Percentiles rank a stretch among this genome's conserved stretches.
These are phyloP conservation scores for Metarhizium album DNA, from an alignment of 2,329 filamentous ascomycete species.

Conservation along the genomic window DNA sequence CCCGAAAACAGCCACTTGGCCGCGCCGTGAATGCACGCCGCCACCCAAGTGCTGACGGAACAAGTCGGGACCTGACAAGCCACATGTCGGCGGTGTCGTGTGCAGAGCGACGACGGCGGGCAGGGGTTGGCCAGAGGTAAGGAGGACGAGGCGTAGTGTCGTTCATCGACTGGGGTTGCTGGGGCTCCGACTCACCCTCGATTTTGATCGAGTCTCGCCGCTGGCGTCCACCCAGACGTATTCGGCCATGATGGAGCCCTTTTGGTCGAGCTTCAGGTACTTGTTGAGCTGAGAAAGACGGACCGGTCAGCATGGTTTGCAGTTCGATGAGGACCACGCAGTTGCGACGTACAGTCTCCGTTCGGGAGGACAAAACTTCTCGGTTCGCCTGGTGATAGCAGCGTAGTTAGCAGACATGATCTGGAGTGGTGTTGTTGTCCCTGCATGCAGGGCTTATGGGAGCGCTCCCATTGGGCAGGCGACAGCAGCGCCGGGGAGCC, in stretches of 20 bases:
- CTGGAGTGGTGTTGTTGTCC: not conserved
- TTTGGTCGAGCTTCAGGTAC: constrained; percentile 85
- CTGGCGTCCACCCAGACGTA: constrained; percentile 91
- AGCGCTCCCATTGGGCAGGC: not conserved
- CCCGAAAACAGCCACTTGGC: not conserved
- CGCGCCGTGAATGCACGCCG: not conserved
- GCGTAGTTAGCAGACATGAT: not conserved
- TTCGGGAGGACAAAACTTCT: constrained; percentile 18
- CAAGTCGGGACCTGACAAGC: constrained; percentile 1
- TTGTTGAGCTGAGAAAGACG: constrained; percentile 60
- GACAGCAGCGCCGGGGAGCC: not conserved
- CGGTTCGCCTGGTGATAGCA: constrained; percentile 14
- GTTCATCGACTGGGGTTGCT: not conserved
- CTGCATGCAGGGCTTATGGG: not conserved
- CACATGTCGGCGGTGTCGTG: not conserved
- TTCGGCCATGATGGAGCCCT: constrained; percentile 81
- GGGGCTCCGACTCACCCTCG: constrained; percentile 59
- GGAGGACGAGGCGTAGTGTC: not conserved
- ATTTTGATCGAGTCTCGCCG: constrained; percentile 85
- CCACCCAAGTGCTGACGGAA: not conserved
- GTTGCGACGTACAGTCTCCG: constrained; percentile 22
- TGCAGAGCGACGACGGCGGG: not conserved
- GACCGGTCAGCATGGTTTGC: constrained; percentile 12
- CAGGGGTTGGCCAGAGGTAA: not conserved
- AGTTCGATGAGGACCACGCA: not conserved